These are phyloP conservation scores for Phaeolepiota aurea DNA, from an alignment of 768 basidiomycete genomes.

Conservation along the genomic window DNA sequence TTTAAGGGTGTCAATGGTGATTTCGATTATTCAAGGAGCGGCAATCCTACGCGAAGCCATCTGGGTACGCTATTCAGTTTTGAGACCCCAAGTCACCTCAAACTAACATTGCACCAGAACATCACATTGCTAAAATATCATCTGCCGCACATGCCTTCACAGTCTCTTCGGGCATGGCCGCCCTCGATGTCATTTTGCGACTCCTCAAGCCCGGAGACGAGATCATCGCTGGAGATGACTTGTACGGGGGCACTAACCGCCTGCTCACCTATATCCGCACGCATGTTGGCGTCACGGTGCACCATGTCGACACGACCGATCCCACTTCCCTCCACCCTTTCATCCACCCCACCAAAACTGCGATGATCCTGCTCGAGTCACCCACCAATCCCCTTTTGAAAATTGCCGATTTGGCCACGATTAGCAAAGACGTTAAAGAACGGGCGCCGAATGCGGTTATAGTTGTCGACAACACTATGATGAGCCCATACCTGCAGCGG, in stretches of 20 bases:
- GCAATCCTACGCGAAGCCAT: constrained; percentile 94
- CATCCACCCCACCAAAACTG: constrained; percentile 66
- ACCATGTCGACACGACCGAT: constrained; percentile 90
- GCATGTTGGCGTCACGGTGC: constrained; percentile 82
- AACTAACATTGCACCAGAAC: constrained; percentile 46
- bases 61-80: constrained; percentile 48
- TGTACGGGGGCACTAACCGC: constrained; percentile 97
- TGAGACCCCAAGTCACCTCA: constrained; percentile 1
- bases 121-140: constrained; percentile 96
- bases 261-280: constrained; percentile 82
- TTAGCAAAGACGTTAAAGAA: constrained; percentile 79
- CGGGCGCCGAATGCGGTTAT: constrained; percentile 72
- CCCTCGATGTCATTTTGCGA: constrained; percentile 90
- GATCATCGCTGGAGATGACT: constrained; percentile 92
- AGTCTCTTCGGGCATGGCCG: constrained; percentile 97
- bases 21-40: constrained; percentile 92
- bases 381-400: constrained; percentile 97
- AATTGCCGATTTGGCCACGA: constrained; percentile 81
- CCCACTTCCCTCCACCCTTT: constrained; percentile 52
- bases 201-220: constrained; percentile 93
- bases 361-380: constrained; percentile 95
- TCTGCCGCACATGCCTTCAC: constrained; percentile 84
- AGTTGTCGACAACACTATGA: constrained; percentile 98
- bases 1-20: constrained; percentile 90
- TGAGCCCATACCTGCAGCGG: constrained; percentile 95